Evolutionary conservation across 2,329 filamentous ascomycete genomes (phyloP).

Genomic region (Fusarium sp.): DNA sequence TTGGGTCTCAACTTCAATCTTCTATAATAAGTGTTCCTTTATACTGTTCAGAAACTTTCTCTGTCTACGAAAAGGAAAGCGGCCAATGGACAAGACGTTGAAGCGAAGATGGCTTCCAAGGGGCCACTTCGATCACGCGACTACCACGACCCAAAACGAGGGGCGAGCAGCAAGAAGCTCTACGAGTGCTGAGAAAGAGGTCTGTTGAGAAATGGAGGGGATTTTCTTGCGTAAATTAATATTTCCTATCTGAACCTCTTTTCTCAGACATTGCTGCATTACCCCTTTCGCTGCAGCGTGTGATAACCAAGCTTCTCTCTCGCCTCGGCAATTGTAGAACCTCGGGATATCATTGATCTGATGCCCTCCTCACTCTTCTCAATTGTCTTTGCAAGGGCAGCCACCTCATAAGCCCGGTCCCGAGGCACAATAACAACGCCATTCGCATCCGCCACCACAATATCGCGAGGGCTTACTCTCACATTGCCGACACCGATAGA

Average conservation of each 20-base stretch:
- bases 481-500: slow-evolving; percentile 45
- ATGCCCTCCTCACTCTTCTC: slow-evolving; percentile 31
- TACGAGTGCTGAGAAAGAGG: not conserved
- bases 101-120: not conserved
- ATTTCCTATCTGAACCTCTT: not conserved
- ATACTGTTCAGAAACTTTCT: not conserved
- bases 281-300: slow-evolving; percentile 29
- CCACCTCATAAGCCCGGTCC: slow-evolving; percentile 29
- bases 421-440: slow-evolving; percentile 39
- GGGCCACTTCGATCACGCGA: not conserved
- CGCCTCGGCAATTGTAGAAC: slow-evolving; percentile 25
- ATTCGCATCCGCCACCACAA: slow-evolving; percentile 46
- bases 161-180: not conserved
- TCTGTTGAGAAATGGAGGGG: not conserved
- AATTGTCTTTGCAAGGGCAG: slow-evolving; percentile 20
- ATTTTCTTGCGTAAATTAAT: not conserved
- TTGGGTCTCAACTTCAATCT: not conserved
- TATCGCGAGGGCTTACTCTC: slow-evolving; percentile 43
- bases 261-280: not conserved
- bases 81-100: not conserved
- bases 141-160: not conserved
- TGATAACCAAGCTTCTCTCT: slow-evolving; percentile 33
- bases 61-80: not conserved
- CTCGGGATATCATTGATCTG: slow-evolving; percentile 16
- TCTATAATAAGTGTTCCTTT: not conserved